Evolutionary conservation across 169 alveolate genomes (phyloP).

Genomic region (Plasmodium cynomolgi): DNA sequence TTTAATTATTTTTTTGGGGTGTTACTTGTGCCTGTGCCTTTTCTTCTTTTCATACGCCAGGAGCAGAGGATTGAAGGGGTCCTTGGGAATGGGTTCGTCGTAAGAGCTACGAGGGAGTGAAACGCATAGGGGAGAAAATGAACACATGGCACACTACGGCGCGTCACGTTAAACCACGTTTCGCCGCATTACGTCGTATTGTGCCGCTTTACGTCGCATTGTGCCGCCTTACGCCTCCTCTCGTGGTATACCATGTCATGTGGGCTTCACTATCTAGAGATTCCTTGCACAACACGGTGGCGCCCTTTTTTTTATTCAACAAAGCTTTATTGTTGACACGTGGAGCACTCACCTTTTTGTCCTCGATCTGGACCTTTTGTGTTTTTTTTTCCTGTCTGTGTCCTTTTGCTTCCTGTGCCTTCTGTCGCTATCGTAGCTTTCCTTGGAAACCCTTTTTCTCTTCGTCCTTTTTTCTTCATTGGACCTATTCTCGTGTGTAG

Average conservation of each 20-base stretch:
- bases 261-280: background rate
- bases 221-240: background rate
- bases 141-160: background rate
- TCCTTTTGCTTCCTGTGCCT: constrained; percentile 29
- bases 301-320: background rate
- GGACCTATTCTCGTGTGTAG: background rate
- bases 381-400: constrained; percentile 16
- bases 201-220: background rate
- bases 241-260: background rate
- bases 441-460: background rate
- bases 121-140: background rate
- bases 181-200: background rate
- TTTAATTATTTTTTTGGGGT: background rate
- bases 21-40: constrained; percentile 6
- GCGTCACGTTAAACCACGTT: background rate
- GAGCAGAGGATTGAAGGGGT: constrained; percentile 69
- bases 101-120: constrained; percentile 8
- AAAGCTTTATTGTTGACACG: background rate
- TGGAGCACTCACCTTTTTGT: constrained; percentile 9
- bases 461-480: background rate
- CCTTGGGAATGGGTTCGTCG: constrained; percentile 65
- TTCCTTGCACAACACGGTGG: background rate
- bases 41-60: constrained; percentile 58
- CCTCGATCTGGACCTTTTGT: constrained; percentile 25
- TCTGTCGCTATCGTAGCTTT: constrained; percentile 32